Percentiles rank a stretch among this genome's conserved stretches.
These are phyloP conservation scores for Pythium chondricola DNA, from an alignment of 352 stramenopile species.

Conservation along the genomic window DNA sequence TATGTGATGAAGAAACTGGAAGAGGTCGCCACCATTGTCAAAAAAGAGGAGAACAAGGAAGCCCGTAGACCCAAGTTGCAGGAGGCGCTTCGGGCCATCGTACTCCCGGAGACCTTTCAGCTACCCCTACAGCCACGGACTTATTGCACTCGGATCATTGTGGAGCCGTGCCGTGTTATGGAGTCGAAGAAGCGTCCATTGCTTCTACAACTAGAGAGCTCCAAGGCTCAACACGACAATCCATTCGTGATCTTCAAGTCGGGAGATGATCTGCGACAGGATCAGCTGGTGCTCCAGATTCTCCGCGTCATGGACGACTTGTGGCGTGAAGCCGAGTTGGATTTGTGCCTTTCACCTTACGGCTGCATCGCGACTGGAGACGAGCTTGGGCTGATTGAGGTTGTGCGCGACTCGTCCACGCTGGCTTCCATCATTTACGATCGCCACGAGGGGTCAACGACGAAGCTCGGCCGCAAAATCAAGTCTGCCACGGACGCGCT, in stretches of 20 bases:
- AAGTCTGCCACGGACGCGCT: slow-evolving; percentile 65
- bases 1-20: slow-evolving; percentile 91
- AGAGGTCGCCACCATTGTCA: slow-evolving; percentile 59
- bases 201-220: slow-evolving; percentile 78
- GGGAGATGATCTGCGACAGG: slow-evolving; percentile 91
- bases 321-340: slow-evolving; percentile 78
- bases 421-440: slow-evolving; percentile 83
- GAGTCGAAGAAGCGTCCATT: slow-evolving; percentile 91
- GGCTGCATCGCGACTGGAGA: slow-evolving; percentile 84
- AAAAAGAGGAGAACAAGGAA: slow-evolving; percentile 32
- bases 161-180: slow-evolving; percentile 89
- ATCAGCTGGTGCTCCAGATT: slow-evolving; percentile 91
- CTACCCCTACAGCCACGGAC: slow-evolving; percentile 82
- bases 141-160: slow-evolving; percentile 70
- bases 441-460: slow-evolving; percentile 49
- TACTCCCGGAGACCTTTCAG: slow-evolving; percentile 83
- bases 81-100: slow-evolving; percentile 34
- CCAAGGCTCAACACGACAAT: slow-evolving; percentile 50
- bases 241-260: slow-evolving; percentile 90
- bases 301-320: slow-evolving; percentile 89
- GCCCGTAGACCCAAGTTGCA: slow-evolving; percentile 51
- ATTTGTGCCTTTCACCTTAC: slow-evolving; percentile 85
- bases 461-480: slow-evolving; percentile 60
- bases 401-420: slow-evolving; percentile 84
- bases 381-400: slow-evolving; percentile 86